Base-by-base conservation (phyloP, 192 early-diverging fungal genomes). In the Chytriomyces hyalinus region DNA sequence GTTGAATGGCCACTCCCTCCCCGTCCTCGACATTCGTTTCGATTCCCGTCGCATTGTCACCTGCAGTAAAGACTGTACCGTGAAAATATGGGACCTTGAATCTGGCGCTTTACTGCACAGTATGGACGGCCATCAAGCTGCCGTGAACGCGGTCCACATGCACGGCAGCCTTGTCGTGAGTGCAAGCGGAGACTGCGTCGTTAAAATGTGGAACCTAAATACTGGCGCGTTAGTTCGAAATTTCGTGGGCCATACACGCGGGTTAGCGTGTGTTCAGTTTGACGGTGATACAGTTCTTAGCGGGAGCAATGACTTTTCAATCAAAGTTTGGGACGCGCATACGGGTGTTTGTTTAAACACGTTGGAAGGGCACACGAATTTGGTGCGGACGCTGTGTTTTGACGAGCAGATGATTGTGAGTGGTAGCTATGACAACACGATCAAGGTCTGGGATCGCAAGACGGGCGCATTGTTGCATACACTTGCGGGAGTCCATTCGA, bases 61-160 rank as follows among this genome's bases (percentile, higher is more conserved):
- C 8, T 97, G 95, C 80, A 96, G 95, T 61, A 96, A 97, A 84
- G 97, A 99, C 81, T 91, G 91, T 49, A 92, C 94, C 0, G 92
- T 99, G 59, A 92, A 92, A 74, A 86, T 97, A 15, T 99, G 97
- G 96, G 85, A 90, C 76, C 20, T 90, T 6, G 61, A 66, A 11
- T 85, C 86, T 0, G 93, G 91, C 6, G 76, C 81, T 57, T 84
- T 90, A 11, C 57, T 93, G 61, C 85, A 88, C 17, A 92, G 87
- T 1, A 75, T 98, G 68, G 64, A 82, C 17, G 95, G 95, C 20
- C 97, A 98, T 76, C 87, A 88, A 10, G 95, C 95, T n/a, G 94
- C 96, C 0, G 97, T 99, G 22, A 98, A 99, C 79, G 94, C 96
- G 15, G 87, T 99, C 7, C 92, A 97, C 77, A 77, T 96, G 43